These are phyloP conservation scores for Apophysomyces ossiformis DNA, from an alignment of 371 early-diverging fungal genomes.

Conservation along the genomic window DNA sequence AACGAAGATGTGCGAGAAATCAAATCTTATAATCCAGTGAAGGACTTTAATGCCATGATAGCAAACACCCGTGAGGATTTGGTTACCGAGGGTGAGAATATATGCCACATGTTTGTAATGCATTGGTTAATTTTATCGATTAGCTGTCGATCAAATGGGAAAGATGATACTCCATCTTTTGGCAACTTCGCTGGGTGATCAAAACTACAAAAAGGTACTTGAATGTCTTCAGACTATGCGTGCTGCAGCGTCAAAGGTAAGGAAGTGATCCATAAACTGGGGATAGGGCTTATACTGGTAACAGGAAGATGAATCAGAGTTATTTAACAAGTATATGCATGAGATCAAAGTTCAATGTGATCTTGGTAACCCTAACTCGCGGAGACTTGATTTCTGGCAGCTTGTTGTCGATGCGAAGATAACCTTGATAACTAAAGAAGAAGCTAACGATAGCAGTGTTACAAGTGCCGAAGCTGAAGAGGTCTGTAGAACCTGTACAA, in stretches of 20 bases:
- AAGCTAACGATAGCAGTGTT: slow-evolving; percentile 35
- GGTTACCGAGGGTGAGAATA: slow-evolving; percentile 41
- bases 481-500: slow-evolving; percentile 19
- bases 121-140: background rate
- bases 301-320: slow-evolving; percentile 42
- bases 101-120: background rate
- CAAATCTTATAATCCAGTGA: slow-evolving; percentile 58
- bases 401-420: slow-evolving; percentile 29
- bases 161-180: slow-evolving; percentile 52
- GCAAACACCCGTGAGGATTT: slow-evolving; percentile 43
- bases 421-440: slow-evolving; percentile 45
- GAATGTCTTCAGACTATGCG: slow-evolving; percentile 59
- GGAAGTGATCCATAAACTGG: background rate
- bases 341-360: slow-evolving; percentile 33
- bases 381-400: slow-evolving; percentile 46
- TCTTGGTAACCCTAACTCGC: slow-evolving; percentile 19
- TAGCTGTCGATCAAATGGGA: slow-evolving; percentile 64
- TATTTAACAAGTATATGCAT: slow-evolving; percentile 48
- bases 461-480: slow-evolving; percentile 35
- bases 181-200: slow-evolving; percentile 58
- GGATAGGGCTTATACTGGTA: background rate
- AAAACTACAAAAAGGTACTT: slow-evolving; percentile 55
- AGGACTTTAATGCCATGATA: slow-evolving; percentile 65
- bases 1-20: slow-evolving; percentile 48
- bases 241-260: slow-evolving; percentile 35